Evolutionary conservation across 1,139 yeast species (phyloP).

Genomic region (Hanseniaspora sp.): DNA sequence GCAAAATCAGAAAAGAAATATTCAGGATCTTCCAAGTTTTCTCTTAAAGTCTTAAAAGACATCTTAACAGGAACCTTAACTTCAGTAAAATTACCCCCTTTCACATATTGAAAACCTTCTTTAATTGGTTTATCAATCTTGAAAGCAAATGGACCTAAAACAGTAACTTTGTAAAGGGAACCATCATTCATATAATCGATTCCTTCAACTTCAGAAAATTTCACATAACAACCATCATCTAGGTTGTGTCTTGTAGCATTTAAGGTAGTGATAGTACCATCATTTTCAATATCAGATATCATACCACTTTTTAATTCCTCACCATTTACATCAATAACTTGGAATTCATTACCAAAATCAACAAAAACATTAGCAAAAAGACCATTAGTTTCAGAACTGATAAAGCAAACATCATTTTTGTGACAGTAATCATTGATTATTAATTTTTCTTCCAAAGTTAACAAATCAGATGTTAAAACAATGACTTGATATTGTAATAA

Average conservation of each 20-base stretch:
- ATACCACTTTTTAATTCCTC: slow-evolving; percentile 85
- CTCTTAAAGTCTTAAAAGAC: slow-evolving; percentile 50
- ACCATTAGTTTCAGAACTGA: slow-evolving; percentile 74
- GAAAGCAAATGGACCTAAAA: slow-evolving; percentile 88
- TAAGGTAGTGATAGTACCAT: slow-evolving; percentile 85
- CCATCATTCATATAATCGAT: slow-evolving; percentile 49
- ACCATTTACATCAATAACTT: slow-evolving; percentile 76
- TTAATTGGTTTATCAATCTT: slow-evolving; percentile 40
- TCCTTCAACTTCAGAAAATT: slow-evolving; percentile 64
- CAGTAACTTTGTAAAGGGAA: slow-evolving; percentile 61
- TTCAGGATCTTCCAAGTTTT: slow-evolving; percentile 69
- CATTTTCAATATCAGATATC: slow-evolving; percentile 74
- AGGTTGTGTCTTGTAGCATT: slow-evolving; percentile 89
- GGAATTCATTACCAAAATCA: slow-evolving; percentile 75
- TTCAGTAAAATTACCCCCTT: slow-evolving; percentile 86
- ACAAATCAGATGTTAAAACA: slow-evolving; percentile 67
- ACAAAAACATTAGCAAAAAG: slow-evolving; percentile 81
- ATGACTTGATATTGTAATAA: slow-evolving; percentile 54
- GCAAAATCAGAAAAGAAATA: slow-evolving; percentile 76
- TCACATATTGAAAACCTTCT: slow-evolving; percentile 53
- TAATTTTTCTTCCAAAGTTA: slow-evolving; percentile 62
- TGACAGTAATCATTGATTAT: slow-evolving; percentile 69
- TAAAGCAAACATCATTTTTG: slow-evolving; percentile 59
- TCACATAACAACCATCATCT: slow-evolving; percentile 83
- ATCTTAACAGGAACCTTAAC: slow-evolving; percentile 69